Evolutionary conservation across 257 asterid genomes (phyloP), one percentile per base, ranked within the genome.

Genomic region (Voacanga thouarsii): DNA sequence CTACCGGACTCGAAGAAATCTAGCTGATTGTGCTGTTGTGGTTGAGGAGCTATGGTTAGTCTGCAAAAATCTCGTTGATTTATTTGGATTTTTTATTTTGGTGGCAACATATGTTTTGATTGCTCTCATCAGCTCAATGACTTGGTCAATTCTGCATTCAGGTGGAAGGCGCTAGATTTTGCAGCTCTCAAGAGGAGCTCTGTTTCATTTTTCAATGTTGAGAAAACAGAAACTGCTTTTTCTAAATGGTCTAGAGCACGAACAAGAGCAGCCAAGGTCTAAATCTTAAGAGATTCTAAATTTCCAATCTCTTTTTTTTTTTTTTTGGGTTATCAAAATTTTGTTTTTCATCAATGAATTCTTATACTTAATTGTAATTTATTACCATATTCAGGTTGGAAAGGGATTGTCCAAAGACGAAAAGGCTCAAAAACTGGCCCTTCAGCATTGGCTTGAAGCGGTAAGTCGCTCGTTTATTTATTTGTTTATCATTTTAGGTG

Each of bases 361-460:
- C 30, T 72, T 81, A 59, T 33, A 33, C 33, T 9, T 28, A 28
- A 77, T 11, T 15, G 41, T 30, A 49, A 23, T 61, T 41, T 74
- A 33, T 41, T 28, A 82, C 78, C 44, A n/a, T 49, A 75, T 41
- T 59, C 90, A 91, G 97, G 97, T 95, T 23, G 99, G 99, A 23
- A 95, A 95, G 83, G 99, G 99, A 44, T 84, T 95, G 87, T 95
- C 98, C 19, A 95, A 95, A 78, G 95, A 95, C 77, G 99, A 92
- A 64, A 95, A 95, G 76, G 99, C 99, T 77, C 98, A 91, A 72
- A 91, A 95, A 80, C 83, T 94, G 60, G 98, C 98, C 11, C 87
- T 94, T 28, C 98, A 89, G 67, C 97, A 94, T 84, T 94, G 99
- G 99, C 93, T 95, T 75, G 99, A 95, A 89, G 99, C 98, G 16